These are phyloP conservation scores for Cucumis sativus DNA, from an alignment of 306 rosid species.

Conservation along the genomic window Cucumber_9930_V3 NC_026658.2:24238001-24238500, in stretches of 20 bases:
- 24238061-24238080: neutral
- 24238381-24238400: constrained; percentile 87
- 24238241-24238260: neutral
- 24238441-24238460: constrained; percentile 58
- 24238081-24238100: neutral
- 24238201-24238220: neutral
- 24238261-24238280: neutral
- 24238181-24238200: neutral
- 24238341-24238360: neutral
- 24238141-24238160: neutral
- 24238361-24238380: constrained; percentile 23
- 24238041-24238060: neutral
- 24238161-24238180: neutral
- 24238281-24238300: neutral
- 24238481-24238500: constrained; percentile 41
- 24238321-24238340: neutral
- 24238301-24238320: neutral
- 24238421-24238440: constrained; percentile 36
- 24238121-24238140: neutral
- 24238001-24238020: neutral
- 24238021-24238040: neutral
- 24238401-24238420: constrained; percentile 69
- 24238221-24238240: neutral
- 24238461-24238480: constrained; percentile 74
- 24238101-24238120: neutral